Percentiles rank a stretch among this genome's conserved stretches.
phyloP scores from a whole-genome alignment of 768 basidiomycete genomes.

The Trametes cinnabarina region DNA sequence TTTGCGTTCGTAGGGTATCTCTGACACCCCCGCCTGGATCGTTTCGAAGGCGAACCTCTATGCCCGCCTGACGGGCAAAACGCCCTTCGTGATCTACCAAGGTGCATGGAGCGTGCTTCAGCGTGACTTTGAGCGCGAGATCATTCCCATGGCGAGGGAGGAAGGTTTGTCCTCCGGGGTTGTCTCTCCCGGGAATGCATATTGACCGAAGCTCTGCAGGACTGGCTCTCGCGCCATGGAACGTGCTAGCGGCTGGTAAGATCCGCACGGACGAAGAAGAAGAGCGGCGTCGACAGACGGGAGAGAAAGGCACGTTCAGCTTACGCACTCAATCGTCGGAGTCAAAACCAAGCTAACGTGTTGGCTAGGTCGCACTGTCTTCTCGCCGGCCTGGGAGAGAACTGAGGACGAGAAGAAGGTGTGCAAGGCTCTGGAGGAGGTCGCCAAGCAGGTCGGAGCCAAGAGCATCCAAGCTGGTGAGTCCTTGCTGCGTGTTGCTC shows the following conservation, averaged over 20 bases:
- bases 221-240: conserved; percentile 26
- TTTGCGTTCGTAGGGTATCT: conserved; percentile 14
- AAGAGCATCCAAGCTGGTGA: conserved; percentile 16
- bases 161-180: conserved; percentile 1
- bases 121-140: conserved; percentile 37
- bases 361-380: conserved; percentile 33
- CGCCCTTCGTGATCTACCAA: conserved; percentile 32
- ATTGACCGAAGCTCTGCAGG: conserved; percentile 8
- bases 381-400: conserved; percentile 41
- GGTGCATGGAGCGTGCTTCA: conserved; percentile 31
- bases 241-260: conserved; percentile 19
- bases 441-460: conserved; percentile 48
- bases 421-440: conserved; percentile 46
- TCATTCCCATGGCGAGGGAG: conserved; percentile 31
- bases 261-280: conserved; percentile 28
- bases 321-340: too few relatives aligned
- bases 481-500: too few relatives aligned
- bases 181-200: too few relatives aligned
- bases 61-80: conserved; percentile 35
- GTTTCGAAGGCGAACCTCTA: conserved; percentile 37
- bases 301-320: conserved; percentile 23
- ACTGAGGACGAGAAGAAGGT: conserved; percentile 44
- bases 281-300: conserved; percentile 22
- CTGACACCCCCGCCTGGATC: conserved; percentile 35
- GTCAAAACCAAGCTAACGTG: too few relatives aligned